These are phyloP conservation scores for Acacia melanoxylon DNA, from an alignment of 306 rosid species.

Conservation along the genomic window DNA sequence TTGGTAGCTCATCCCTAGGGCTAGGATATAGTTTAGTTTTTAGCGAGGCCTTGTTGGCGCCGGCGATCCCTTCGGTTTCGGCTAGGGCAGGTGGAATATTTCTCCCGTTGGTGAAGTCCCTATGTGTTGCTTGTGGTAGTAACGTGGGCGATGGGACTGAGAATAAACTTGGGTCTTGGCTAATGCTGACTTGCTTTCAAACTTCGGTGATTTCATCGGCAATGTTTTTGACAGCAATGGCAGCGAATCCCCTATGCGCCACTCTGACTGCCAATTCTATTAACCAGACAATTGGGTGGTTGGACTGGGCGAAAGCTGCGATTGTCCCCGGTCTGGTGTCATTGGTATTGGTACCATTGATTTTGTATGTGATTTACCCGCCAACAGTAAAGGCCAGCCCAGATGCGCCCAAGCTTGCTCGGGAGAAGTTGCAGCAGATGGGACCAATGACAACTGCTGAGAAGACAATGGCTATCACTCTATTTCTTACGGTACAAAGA, in stretches of 20 bases:
- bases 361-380: constrained; percentile 80
- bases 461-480: constrained; percentile 85
- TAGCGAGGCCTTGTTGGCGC: constrained; percentile 91
- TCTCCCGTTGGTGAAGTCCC: constrained; percentile 81
- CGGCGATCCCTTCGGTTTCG: constrained; percentile 94
- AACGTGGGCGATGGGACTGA: constrained; percentile 95
- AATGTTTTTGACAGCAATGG: constrained; percentile 97
- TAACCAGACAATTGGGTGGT: constrained; percentile 90
- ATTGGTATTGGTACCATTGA: constrained; percentile 79
- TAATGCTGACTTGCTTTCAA: constrained; percentile 97
- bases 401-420: constrained; percentile 92
- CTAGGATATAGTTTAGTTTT: constrained; percentile 93
- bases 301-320: constrained; percentile 92
- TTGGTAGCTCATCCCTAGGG: constrained; percentile 94
- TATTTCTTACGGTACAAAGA: constrained; percentile 75
- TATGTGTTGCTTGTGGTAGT: constrained; percentile 94
- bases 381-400: constrained; percentile 87
- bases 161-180: constrained; percentile 74
- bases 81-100: constrained; percentile 97
- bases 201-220: constrained; percentile 94
- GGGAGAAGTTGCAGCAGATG: constrained; percentile 84
- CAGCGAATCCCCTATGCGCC: constrained; percentile 92
- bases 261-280: constrained; percentile 72
- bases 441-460: constrained; percentile 82
- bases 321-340: constrained; percentile 91